Evolutionary conservation across 2,329 filamentous ascomycete genomes (phyloP).

Genomic region (Colletotrichum higginsianum): DNA sequence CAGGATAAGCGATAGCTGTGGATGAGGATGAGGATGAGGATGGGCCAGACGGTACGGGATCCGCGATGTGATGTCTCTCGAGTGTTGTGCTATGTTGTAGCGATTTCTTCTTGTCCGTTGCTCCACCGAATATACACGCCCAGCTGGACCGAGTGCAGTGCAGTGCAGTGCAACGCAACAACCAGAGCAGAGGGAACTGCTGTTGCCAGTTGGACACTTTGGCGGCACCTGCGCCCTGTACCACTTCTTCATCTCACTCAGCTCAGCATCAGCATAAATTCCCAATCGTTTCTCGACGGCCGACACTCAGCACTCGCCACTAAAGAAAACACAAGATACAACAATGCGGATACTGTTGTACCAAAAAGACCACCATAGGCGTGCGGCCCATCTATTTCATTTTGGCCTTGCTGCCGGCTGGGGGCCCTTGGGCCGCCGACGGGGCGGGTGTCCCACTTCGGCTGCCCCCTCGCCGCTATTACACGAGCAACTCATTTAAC

Average conservation of each 20-base stretch:
- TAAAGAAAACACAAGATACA: background rate
- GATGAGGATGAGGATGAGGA: background rate
- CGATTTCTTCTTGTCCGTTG: background rate
- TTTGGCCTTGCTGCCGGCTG: slow-evolving; percentile 9
- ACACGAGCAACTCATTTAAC: slow-evolving; percentile 36
- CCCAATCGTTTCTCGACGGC: no score
- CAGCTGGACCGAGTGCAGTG: background rate
- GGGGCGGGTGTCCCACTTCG: slow-evolving; percentile 3
- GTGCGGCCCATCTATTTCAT: slow-evolving; percentile 5
- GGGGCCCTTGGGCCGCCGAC: background rate
- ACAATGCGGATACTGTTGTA: no score
- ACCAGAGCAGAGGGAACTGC: background rate
- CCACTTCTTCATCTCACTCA: background rate
- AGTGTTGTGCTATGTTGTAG: background rate
- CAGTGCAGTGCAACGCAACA: no score
- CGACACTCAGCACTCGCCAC: background rate
- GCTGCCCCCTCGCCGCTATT: slow-evolving; percentile 15
- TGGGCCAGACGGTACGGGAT: background rate
- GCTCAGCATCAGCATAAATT: background rate
- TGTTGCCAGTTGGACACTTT: background rate
- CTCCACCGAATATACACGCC: background rate
- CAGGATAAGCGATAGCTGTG: background rate
- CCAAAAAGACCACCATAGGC: no score
- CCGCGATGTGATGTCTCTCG: background rate
- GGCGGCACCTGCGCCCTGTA: background rate